Percentiles rank a stretch among this genome's conserved stretches.
Conservation (phyloP, 164 flowering plant species). For the Vitis vinifera region ASM3070453v1 NC_081812.1:10233501-10234000, state of each 20-base stretch:
- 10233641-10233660: constrained; percentile 64
- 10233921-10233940: constrained; percentile 68
- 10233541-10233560: constrained; percentile 73
- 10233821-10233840: constrained; percentile 62
- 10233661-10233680: constrained; percentile 78
- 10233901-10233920: constrained; percentile 74
- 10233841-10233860: constrained; percentile 59
- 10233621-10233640: constrained; percentile 75
- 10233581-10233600: constrained; percentile 81
- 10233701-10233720: constrained; percentile 81
- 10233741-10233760: constrained; percentile 81
- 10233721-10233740: constrained; percentile 77
- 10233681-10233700: constrained; percentile 84
- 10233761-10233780: constrained; percentile 72
- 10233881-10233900: constrained; percentile 69
- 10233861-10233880: constrained; percentile 97
- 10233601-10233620: constrained; percentile 72
- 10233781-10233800: constrained; percentile 73
- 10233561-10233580: constrained; percentile 77
- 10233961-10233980: constrained; percentile 83
- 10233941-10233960: constrained; percentile 88
- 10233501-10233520: constrained; percentile 64
- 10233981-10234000: constrained; percentile 58
- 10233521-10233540: constrained; percentile 49
- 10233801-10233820: constrained; percentile 80